These are phyloP conservation scores for Orbilia javanica DNA, from an alignment of 2,329 filamentous ascomycete genomes.

Conservation along the genomic window DNA sequence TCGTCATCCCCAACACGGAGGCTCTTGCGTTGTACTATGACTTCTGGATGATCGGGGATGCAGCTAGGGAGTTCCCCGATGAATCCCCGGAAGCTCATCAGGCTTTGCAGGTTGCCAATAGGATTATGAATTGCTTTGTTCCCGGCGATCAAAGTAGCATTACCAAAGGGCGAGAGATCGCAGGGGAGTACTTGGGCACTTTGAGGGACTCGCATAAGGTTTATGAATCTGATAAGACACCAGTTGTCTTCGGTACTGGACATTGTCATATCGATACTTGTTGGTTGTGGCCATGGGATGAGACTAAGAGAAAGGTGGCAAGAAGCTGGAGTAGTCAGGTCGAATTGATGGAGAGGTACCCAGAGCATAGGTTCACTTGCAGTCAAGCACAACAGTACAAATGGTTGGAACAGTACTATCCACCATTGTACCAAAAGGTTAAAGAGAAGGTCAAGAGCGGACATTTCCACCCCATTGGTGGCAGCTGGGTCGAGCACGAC, in stretches of 20 bases:
- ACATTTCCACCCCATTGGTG: slow-evolving; percentile 92
- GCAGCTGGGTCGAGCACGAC: slow-evolving; percentile 98
- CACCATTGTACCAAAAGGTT: slow-evolving; percentile 87
- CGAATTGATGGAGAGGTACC: slow-evolving; percentile 92
- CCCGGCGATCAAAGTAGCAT: slow-evolving; percentile 83
- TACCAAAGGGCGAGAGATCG: slow-evolving; percentile 82
- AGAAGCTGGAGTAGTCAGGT: slow-evolving; percentile 98
- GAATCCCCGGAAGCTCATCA: slow-evolving; percentile 82
- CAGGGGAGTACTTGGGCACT: slow-evolving; percentile 82
- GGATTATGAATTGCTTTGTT: slow-evolving; percentile 91
- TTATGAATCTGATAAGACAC: slow-evolving; percentile 79
- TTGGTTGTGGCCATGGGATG: slow-evolving; percentile 98
- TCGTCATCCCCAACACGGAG: slow-evolving; percentile 87
- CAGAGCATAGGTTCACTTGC: slow-evolving; percentile 90
- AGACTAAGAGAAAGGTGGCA: slow-evolving; percentile 91
- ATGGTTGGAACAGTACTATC: slow-evolving; percentile 92
- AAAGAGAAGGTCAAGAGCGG: slow-evolving; percentile 91
- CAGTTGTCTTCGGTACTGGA: slow-evolving; percentile 87
- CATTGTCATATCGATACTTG: slow-evolving; percentile 99
- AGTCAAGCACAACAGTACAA: slow-evolving; percentile 98
- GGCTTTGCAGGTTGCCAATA: slow-evolving; percentile 84
- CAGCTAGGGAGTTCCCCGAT: slow-evolving; percentile 87
- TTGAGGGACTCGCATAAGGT: slow-evolving; percentile 85
- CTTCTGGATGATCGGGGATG: slow-evolving; percentile 95
- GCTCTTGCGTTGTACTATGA: slow-evolving; percentile 88